Conservation (phyloP, 495 filamentous ascomycete species). For the Elaphomyces granulatus region DNA sequence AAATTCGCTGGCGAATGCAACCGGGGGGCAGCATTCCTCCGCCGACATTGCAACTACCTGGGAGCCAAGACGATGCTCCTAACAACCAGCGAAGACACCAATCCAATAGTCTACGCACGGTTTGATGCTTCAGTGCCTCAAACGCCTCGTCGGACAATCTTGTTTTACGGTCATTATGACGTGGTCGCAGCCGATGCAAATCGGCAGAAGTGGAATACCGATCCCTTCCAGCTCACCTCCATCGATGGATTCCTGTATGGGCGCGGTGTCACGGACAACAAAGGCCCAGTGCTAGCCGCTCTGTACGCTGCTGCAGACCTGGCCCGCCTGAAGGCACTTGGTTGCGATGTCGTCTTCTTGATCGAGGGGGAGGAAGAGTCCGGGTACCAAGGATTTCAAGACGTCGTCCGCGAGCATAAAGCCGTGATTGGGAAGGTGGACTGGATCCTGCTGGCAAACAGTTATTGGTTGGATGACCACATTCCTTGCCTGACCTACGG, state of each 20-base stretch:
- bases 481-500: slow-evolving; percentile 94
- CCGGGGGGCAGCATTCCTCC: slow-evolving; percentile 79
- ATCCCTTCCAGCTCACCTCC: slow-evolving; percentile 75
- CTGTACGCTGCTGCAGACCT: slow-evolving; percentile 86
- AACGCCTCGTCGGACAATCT: slow-evolving; percentile 64
- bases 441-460: slow-evolving; percentile 89
- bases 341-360: slow-evolving; percentile 78
- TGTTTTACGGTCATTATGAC: slow-evolving; percentile 98
- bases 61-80: slow-evolving; percentile 81
- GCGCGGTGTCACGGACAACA: slow-evolving; percentile 94
- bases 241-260: slow-evolving; percentile 90
- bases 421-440: slow-evolving; percentile 77
- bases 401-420: slow-evolving; percentile 63
- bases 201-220: slow-evolving; percentile 60
- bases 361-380: slow-evolving; percentile 97
- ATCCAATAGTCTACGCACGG: slow-evolving; percentile 80
- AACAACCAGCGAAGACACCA: slow-evolving; percentile 55
- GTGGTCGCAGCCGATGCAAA: slow-evolving; percentile 87
- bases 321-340: slow-evolving; percentile 57
- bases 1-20: slow-evolving; percentile 82
- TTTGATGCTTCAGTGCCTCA: slow-evolving; percentile 48
- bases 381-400: slow-evolving; percentile 75
- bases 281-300: slow-evolving; percentile 85
- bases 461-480: slow-evolving; percentile 95
- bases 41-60: slow-evolving; percentile 74